Base-by-base conservation (phyloP, 2,329 filamentous ascomycete genomes). In the Diplodia sapinea region DNA sequence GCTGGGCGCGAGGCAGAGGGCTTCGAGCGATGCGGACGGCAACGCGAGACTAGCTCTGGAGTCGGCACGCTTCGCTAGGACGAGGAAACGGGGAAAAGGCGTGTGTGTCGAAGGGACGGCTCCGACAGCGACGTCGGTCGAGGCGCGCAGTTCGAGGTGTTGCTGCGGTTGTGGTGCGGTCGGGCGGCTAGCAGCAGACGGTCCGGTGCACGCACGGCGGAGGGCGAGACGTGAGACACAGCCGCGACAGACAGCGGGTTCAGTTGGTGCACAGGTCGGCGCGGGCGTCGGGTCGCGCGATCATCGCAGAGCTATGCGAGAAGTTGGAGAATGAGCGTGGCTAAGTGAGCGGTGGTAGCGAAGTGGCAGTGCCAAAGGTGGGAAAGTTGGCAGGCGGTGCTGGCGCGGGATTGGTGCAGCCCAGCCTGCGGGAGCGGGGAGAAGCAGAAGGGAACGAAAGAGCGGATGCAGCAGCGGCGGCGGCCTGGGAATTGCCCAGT, bases 1-100 rank as follows among this genome's bases (percentile, higher is more conserved):
- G 59, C 59, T 50, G 20, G 36, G 40, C 64, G 64, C 64, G 56
- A 67, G 65, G 59, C 57, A 68, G 66, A 68, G 66, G 52, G 66
- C 57, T 43, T 40, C 50, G 11, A 36, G 61, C 59, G 59, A 51
- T 33, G 15, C 15, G 12, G 40, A 17, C 26, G 26, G 29, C 43
- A 51, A 20, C 31, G 26, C n/a, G 47, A 29, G 29, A 29, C 13
- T 31, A 15, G 47, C 12, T 11, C 12, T n/a, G 43, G n/a, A 56
- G 63, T 36, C 54, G 70, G 56, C 66, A 67, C 29, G 57, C 33
- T 20, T n/a, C 38, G 36, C 17, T 31, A 17, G 36, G 55, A 29
- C 36, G 31, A 36, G 57, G 40, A 62, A 62, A 23, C 26, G 15
- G n/a, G 26, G 31, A 43, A 31, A 62, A 31, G 40, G 43, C 57